Base-by-base conservation (phyloP, 179 eudicot genomes). In the Corrigiola litoralis region DNA sequence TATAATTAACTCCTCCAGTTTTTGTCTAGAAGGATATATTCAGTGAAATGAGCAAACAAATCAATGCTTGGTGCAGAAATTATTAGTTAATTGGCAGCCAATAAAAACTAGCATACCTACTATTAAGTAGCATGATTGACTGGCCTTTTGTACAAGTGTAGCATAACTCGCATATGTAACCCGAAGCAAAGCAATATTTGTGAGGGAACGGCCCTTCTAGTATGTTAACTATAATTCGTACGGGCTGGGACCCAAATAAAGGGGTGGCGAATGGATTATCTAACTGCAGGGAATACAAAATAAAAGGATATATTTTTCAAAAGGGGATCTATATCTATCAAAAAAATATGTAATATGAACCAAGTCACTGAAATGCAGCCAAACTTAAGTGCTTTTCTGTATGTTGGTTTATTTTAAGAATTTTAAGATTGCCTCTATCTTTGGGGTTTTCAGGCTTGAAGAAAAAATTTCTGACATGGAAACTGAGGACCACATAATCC, bases 381-480 rank as follows among this genome's bases (percentile, higher is more conserved):
- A 33, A 24, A 36, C 16, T 16, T 17, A 54, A 17, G 27, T 52
- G 36, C 40, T 25, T 12, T 16, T 56, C 31, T 29, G 27, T 42
- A 14, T 61, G 23, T 12, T 40, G 11, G 38, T 23, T 50, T 31
- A 38, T 64, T 34, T 14, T 12, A 17, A 14, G 21, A 28, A 64
- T 40, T 44, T 17, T 58, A 9, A 58, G 48, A 31, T 25, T 29
- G 29, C 16, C 55, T 65, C 24, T 58, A 6, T 42, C 18, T 40
- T 41, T 27, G 37, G 1, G 46, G 16, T 76, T 51, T 61, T 60
- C 72, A 95, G 99, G 62, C 95, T 91, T 53, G 92, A 88, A 76
- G 97, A 88, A 64, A 95, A 88, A 68, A 63, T 88, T 50, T 70
- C 83, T 46, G 90, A 82, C 72, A 76, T 91, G 72, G 95, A 85